phyloP scores from a whole-genome alignment of 768 basidiomycete species.

The Auricularia cornea region DNA sequence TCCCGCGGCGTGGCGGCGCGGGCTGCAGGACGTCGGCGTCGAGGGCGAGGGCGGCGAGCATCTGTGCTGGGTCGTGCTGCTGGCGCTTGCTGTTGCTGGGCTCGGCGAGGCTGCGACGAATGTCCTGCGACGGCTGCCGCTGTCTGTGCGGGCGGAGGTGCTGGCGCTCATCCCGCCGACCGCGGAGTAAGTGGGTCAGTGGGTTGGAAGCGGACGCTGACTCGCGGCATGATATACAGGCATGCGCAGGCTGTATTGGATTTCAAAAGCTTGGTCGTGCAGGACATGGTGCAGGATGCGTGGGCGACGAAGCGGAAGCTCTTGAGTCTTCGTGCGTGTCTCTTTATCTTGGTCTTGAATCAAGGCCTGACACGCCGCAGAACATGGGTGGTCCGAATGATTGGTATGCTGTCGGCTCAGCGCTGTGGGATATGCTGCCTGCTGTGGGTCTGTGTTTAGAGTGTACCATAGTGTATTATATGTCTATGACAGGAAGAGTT shows the following conservation, averaged over 20 bases:
- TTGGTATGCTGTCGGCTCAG: not conserved
- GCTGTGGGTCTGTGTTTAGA: not conserved
- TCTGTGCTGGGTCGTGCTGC: not conserved
- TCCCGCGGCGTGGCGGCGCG: not conserved
- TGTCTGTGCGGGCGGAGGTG: not conserved
- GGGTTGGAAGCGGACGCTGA: not conserved
- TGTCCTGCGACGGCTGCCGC: not conserved
- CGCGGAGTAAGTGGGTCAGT: not conserved
- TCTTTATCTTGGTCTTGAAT: not conserved
- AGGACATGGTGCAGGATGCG: not conserved
- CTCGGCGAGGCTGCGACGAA: not conserved
- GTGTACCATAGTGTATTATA: not conserved
- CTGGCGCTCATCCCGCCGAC: not conserved
- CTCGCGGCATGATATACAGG: not conserved
- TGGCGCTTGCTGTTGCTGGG: not conserved
- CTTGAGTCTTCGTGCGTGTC: not conserved
- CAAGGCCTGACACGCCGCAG: not conserved
- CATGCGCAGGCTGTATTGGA: not conserved
- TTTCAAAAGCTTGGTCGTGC: not conserved
- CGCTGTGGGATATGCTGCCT: not conserved
- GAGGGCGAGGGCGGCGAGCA: not conserved
- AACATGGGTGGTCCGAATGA: not conserved
- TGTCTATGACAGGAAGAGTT: constrained; percentile 4
- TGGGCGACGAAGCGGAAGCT: not conserved
- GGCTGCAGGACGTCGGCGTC: not conserved